Conservation (phyloP, 2,329 filamentous ascomycete genomes). For the Talaromyces verruculosus region DNA sequence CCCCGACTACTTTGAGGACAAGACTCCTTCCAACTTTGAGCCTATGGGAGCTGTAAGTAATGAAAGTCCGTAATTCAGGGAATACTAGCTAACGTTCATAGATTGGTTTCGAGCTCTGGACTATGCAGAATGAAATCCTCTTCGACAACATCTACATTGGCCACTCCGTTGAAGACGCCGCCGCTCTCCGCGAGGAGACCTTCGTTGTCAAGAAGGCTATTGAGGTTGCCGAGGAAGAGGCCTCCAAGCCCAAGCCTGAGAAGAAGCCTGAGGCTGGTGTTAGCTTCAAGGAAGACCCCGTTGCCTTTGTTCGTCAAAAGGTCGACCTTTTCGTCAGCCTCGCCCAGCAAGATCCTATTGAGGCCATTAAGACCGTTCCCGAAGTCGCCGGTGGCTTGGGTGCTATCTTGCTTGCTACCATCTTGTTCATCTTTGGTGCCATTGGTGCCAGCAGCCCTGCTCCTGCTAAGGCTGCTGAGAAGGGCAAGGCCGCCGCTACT, state of each 20-base stretch:
- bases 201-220: conserved; percentile 84
- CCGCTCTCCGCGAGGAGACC: conserved; percentile 82
- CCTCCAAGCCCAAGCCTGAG: conserved; percentile 75
- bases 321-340: conserved; percentile 85
- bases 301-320: conserved; percentile 88
- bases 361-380: conserved; percentile 85
- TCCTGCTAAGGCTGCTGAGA: conserved; percentile 64
- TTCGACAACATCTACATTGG: conserved; percentile 99
- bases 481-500: conserved; percentile 70
- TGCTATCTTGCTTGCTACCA: conserved; percentile 66
- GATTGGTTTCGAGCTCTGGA: conserved; percentile 99
- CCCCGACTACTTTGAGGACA: conserved; percentile 95
- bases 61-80: background rate
- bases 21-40: conserved; percentile 93
- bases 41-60: conserved; percentile 89
- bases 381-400: conserved; percentile 82
- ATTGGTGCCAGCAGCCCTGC: conserved; percentile 62
- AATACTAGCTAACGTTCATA: conserved; percentile 37
- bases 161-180: conserved; percentile 90
- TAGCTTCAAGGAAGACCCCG: conserved; percentile 86
- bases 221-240: conserved; percentile 78
- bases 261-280: conserved; percentile 58
- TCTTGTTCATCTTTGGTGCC: conserved; percentile 68
- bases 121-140: conserved; percentile 97
- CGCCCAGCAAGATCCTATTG: conserved; percentile 75